Conservation (phyloP, 805 yeast genomes). For the Saccharomycopsis fodiens region DNA sequence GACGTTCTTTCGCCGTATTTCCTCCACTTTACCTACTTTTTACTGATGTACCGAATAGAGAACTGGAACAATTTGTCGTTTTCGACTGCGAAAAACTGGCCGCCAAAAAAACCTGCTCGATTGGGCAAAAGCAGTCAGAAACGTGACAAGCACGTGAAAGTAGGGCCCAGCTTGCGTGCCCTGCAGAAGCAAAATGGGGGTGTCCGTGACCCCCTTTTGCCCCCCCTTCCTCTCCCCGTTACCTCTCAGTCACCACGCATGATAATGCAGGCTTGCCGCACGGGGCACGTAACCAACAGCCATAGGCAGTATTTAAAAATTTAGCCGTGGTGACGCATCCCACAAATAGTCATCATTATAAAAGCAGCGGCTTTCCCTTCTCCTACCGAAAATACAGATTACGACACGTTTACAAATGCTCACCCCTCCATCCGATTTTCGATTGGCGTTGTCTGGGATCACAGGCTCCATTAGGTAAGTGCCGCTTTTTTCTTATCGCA, state of each 20-base stretch:
- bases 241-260: too few species aligned
- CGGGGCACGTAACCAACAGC: too few species aligned
- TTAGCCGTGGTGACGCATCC: too few species aligned
- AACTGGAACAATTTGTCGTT: background rate
- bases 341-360: too few species aligned
- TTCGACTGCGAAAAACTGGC: background rate
- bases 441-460: slow-evolving; percentile 48
- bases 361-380: too few species aligned
- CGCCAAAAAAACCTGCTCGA: background rate
- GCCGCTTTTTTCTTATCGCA: background rate
- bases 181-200: background rate
- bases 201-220: too few species aligned
- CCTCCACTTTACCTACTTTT: background rate
- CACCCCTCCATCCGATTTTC: slow-evolving; percentile 27
- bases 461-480: slow-evolving; percentile 58
- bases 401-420: too few species aligned
- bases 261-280: too few species aligned
- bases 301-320: too few species aligned
- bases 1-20: too few species aligned
- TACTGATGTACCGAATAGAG: background rate
- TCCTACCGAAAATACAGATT: too few species aligned
- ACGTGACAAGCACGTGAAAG: background rate
- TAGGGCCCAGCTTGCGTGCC: background rate
- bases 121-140: background rate
- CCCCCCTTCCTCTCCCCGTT: too few species aligned